These are phyloP conservation scores for Apiospora sp. DNA, from an alignment of 2,329 filamentous ascomycete species.

Conservation along the genomic window DNA sequence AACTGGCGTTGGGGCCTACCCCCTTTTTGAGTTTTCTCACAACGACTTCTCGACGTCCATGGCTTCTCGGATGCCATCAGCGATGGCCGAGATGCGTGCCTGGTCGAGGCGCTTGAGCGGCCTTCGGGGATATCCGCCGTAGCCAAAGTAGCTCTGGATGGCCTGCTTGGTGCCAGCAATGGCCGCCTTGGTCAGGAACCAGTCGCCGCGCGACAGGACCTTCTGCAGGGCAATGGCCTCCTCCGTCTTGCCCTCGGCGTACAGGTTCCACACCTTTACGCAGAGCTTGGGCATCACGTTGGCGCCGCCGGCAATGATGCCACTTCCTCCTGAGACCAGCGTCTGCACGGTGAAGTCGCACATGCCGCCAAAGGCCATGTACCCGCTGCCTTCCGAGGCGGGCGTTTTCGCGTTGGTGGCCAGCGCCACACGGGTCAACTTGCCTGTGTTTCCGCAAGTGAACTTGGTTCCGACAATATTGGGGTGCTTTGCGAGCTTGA, in stretches of 20 bases:
- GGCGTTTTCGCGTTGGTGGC: constrained; percentile 77
- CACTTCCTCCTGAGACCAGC: constrained; percentile 68
- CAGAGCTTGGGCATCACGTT: constrained; percentile 75
- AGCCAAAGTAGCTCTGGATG: constrained; percentile 68
- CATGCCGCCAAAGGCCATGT: constrained; percentile 88
- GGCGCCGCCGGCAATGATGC: constrained; percentile 71
- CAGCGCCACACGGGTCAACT: constrained; percentile 52
- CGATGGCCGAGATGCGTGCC: constrained; percentile 36
- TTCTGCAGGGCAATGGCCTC: constrained; percentile 71
- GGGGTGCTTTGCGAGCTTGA: constrained; percentile 56
- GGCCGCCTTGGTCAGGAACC: constrained; percentile 64
- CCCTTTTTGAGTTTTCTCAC: neutral
- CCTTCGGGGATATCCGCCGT: constrained; percentile 67
- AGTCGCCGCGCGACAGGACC: constrained; percentile 71
- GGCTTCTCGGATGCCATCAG: constrained; percentile 41
- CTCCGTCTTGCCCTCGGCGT: constrained; percentile 60
- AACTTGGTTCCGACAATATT: constrained; percentile 68
- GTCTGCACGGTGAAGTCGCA: constrained; percentile 72
- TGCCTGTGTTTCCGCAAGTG: constrained; percentile 63
- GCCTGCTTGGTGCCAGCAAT: constrained; percentile 75
- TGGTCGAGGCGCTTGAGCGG: constrained; percentile 50
- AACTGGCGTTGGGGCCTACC: neutral
- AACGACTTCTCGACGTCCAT: constrained; percentile 36
- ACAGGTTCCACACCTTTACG: constrained; percentile 67
- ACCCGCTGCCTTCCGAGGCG: constrained; percentile 65